Base-by-base conservation (phyloP, 345 rosid species). In the Eucalyptus erythrocorys region DNA sequence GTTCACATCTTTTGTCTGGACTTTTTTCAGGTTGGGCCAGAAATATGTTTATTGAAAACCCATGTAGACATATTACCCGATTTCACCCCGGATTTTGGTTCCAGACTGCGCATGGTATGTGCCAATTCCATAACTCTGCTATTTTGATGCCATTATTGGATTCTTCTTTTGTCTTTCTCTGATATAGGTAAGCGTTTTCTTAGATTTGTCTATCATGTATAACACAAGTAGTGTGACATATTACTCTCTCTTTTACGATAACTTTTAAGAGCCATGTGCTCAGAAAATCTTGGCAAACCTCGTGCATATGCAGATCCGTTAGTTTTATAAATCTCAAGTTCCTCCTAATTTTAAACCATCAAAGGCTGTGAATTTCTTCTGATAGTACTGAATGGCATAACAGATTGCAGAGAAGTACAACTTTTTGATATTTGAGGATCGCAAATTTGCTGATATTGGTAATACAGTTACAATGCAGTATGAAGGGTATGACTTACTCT, bases 401-500 rank as follows among this genome's bases (percentile, higher is more conserved):
- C 90, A 97, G 99, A 98, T 98, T 24, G 99, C 99, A 87, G 98
- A 98, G 40, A 95, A 94, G 91, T 92, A 95, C 88, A 95, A 97
- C 86, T 98, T 98, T 92, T 91, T 98, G 89, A 94, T 98, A 82
- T 98, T 98, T 90, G 99, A 98, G 89, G 99, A 98, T 91, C 97
- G 99, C 27, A 98, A 98, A 93, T 98, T 97, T 93, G 99, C 99
- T 10, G 99, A 97, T 91, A 98, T 98, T 91, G 99, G 99, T 81
- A 97, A 98, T 95, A 98, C 99, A 3, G 99, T 98, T 90, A 96
- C 99, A 13, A 95, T 98, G 99, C 99, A 98, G 92, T 96, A 95
- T 89, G 99, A 97, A 94, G 97, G 99, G 99, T 97, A 91, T 89
- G 86, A 19, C 10, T 55, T 48, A 13, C 87, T n/a, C 57, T 30